Percentiles rank a stretch among this genome's conserved stretches.
Evolutionary conservation across 2,329 filamentous ascomycete genomes (phyloP).

Genomic region (Teratosphaeria gauchensis): DNA sequence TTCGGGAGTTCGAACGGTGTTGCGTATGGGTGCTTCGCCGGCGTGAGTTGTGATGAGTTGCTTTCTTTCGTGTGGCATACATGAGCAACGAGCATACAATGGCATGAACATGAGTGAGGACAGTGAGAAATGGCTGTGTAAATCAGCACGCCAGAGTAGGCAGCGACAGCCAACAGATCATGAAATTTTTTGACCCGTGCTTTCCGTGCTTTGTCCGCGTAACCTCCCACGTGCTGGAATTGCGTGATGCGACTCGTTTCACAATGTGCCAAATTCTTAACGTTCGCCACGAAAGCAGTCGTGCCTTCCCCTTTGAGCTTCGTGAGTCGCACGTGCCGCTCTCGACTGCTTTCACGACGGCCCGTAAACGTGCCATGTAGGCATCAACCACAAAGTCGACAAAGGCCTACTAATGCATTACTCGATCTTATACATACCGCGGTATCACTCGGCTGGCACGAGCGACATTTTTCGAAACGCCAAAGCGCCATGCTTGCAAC

Average conservation of each 20-base stretch:
- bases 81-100: not conserved
- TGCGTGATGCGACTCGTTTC: not conserved
- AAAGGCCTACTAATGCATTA: not conserved
- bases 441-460: not conserved
- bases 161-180: not conserved
- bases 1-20: not conserved
- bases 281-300: not conserved
- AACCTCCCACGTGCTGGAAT: not conserved
- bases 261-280: not conserved
- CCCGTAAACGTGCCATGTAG: too few relatives aligned
- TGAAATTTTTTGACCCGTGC: not conserved
- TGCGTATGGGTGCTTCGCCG: not conserved
- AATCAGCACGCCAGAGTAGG: not conserved
- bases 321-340: not conserved
- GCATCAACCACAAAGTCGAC: not conserved
- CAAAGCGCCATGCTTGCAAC: not conserved
- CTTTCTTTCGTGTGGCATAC: not conserved
- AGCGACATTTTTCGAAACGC: not conserved
- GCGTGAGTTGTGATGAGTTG: not conserved
- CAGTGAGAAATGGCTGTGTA: not conserved
- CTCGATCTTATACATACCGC: not conserved
- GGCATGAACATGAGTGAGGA: not conserved
- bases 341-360: not conserved
- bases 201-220: not conserved
- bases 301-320: not conserved